Conservation (phyloP, 805 yeast species). For the Ogataea trehaloabstinens region DNA sequence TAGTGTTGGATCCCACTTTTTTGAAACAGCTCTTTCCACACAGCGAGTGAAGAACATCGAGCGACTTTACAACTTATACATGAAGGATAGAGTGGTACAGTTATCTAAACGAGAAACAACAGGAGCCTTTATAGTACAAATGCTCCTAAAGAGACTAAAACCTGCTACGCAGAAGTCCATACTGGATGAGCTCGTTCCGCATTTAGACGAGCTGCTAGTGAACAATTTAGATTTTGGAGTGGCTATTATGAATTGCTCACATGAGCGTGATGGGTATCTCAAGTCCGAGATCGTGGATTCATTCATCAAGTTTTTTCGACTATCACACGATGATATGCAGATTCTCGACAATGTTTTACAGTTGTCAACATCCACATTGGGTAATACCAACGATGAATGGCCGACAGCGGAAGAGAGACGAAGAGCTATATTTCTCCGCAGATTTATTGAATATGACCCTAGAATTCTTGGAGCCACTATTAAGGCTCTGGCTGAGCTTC, state of each 20-base stretch:
- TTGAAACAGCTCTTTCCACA: constrained; percentile 65
- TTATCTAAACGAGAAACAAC: constrained; percentile 79
- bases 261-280: constrained; percentile 53
- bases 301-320: constrained; percentile 41
- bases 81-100: constrained; percentile 70
- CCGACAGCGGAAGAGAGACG: constrained; percentile 89
- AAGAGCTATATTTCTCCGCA: constrained; percentile 70
- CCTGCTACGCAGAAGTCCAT: constrained; percentile 61
- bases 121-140: constrained; percentile 77
- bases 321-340: constrained; percentile 31
- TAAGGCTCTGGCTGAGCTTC: constrained; percentile 58
- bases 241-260: constrained; percentile 64
- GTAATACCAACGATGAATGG: constrained; percentile 84
- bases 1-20: constrained; percentile 90
- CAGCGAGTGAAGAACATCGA: constrained; percentile 68
- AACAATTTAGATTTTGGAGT: constrained; percentile 71
- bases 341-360: constrained; percentile 68
- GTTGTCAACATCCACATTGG: constrained; percentile 68
- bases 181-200: constrained; percentile 64
- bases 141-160: constrained; percentile 62
- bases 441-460: constrained; percentile 65
- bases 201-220: constrained; percentile 57
- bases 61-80: constrained; percentile 66
- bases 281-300: constrained; percentile 56
- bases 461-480: constrained; percentile 56